phyloP scores from a whole-genome alignment of 2,329 filamentous ascomycete species.

The Aspergillus bombycis region DNA sequence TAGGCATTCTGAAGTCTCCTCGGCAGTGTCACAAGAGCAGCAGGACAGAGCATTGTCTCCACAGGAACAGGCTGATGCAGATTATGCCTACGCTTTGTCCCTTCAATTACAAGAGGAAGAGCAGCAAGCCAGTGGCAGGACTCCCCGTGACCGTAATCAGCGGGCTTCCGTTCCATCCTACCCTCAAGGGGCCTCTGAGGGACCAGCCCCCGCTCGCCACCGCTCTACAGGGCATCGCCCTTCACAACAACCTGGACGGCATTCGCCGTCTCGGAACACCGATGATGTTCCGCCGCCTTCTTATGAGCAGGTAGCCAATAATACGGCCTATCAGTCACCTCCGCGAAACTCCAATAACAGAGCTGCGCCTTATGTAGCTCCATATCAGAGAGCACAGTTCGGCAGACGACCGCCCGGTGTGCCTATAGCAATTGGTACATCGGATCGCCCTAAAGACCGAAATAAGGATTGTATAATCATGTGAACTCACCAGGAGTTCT shows the following conservation, averaged over 20 bases:
- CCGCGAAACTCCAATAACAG: conserved; percentile 40
- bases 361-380: conserved; percentile 21
- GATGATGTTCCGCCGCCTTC: conserved; percentile 64
- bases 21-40: conserved; percentile 17
- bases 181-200: conserved; percentile 20
- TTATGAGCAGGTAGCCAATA: conserved; percentile 66
- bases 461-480: conserved; percentile 50
- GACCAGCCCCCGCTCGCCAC: conserved; percentile 11
- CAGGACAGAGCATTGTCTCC: conserved; percentile 24
- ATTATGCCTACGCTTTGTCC: conserved; percentile 85
- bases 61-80: conserved; percentile 70
- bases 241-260: conserved; percentile 20
- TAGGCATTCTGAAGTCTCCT: conserved; percentile 16
- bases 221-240: conserved; percentile 31
- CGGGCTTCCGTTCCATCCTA: conserved; percentile 25
- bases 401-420: conserved; percentile 21
- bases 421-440: conserved; percentile 14
- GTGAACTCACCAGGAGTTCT: conserved; percentile 26
- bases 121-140: conserved; percentile 58
- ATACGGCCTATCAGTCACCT: conserved; percentile 59
- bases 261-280: conserved; percentile 31
- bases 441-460: conserved; percentile 33
- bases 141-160: conserved; percentile 44
- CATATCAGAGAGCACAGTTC: conserved; percentile 24
- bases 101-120: conserved; percentile 95